Base-by-base conservation (phyloP, 2,329 filamentous ascomycete genomes). In the Zymoseptoria pseudotritici region DNA sequence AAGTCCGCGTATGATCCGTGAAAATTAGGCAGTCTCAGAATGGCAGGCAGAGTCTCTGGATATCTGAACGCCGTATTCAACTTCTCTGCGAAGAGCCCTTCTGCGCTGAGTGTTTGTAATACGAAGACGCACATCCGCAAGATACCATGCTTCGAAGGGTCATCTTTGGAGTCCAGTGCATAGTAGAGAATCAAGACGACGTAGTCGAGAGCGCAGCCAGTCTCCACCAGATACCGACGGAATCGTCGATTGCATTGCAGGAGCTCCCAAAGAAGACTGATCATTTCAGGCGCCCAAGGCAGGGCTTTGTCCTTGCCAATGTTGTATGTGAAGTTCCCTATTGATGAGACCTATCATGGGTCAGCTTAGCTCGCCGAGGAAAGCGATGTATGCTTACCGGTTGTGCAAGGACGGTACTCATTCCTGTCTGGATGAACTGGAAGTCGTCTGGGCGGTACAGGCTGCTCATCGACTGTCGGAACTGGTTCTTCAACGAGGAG, bases 121-220 rank as follows among this genome's bases (percentile, higher is more conserved):
- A 97, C 82, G 73, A 99, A 97, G n/a, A 95, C 87, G 74, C 94
- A 97, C 91, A 97, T 97, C 58, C 94, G 85, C 24, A 97, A 90
- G 1, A 97, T 82, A 0, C 94, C 94, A 74, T 97, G 92, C 73
- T 93, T 95, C 1, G 91, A 86, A 20, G 88, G 79, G 70, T 97
- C 93, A 50, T 86, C 84, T 71, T 91, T 91, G 74, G 94, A 89
- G 72, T 96, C 91, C 53, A 96, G 85, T 4, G 92, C 91, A 72
- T 97, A 97, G 76, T 95, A 99, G 3, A 97, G 78, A 50, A 95
- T 86, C 20, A 97, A 79, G 11, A 97, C 85, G 56, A 97, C 82
- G 74, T 97, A 97, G 72, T 99, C 94, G 70, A 97, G 90, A 0
- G 90, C 90, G 57, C 93, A 83, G 71, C 94, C 91, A 0, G 94